phyloP scores from a whole-genome alignment of 1,284 basidiomycete genomes.

The Microbotryomycetes sp. region DNA sequence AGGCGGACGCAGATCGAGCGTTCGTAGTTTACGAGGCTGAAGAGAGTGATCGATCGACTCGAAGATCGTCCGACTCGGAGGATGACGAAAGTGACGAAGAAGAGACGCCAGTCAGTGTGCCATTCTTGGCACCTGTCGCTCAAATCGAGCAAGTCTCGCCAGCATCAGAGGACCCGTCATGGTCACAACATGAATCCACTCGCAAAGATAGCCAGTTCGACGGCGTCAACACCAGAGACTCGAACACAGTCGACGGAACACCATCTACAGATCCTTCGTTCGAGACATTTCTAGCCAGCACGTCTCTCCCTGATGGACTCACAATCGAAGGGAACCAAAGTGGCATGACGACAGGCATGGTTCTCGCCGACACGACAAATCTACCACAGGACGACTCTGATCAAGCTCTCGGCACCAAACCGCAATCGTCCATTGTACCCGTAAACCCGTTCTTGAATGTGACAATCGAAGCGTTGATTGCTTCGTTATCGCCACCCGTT shows the following conservation, averaged over 20 bases:
- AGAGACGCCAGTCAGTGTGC: not conserved
- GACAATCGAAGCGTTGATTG: slow-evolving; percentile 59
- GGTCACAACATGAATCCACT: slow-evolving; percentile 5
- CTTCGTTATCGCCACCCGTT: slow-evolving; percentile 31
- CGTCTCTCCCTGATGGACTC: slow-evolving; percentile 43
- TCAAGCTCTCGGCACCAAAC: slow-evolving; percentile 11
- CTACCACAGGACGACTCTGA: slow-evolving; percentile 20
- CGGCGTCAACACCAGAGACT: not conserved
- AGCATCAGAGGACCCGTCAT: not conserved
- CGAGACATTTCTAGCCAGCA: not conserved
- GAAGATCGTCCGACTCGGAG: slow-evolving; percentile 10
- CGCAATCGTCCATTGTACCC: slow-evolving; percentile 49
- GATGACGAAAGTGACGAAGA: slow-evolving; percentile 13
- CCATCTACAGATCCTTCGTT: not conserved
- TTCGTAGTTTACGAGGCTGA: slow-evolving; percentile 15
- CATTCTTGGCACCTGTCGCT: not conserved
- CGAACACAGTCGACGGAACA: not conserved
- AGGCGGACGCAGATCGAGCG: slow-evolving; percentile 32
- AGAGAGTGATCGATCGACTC: slow-evolving; percentile 9
- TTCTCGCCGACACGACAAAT: slow-evolving; percentile 32
- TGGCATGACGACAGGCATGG: slow-evolving; percentile 33
- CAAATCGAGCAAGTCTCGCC: not conserved
- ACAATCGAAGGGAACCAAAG: slow-evolving; percentile 40
- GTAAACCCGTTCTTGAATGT: slow-evolving; percentile 67
- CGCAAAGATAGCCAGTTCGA: slow-evolving; percentile 6